A percentile compares a stretch with the other conserved stretches of the same genome.
These are phyloP conservation scores for Penicillium goetzii DNA, from an alignment of 495 filamentous ascomycete genomes.

Conservation along the genomic window DNA sequence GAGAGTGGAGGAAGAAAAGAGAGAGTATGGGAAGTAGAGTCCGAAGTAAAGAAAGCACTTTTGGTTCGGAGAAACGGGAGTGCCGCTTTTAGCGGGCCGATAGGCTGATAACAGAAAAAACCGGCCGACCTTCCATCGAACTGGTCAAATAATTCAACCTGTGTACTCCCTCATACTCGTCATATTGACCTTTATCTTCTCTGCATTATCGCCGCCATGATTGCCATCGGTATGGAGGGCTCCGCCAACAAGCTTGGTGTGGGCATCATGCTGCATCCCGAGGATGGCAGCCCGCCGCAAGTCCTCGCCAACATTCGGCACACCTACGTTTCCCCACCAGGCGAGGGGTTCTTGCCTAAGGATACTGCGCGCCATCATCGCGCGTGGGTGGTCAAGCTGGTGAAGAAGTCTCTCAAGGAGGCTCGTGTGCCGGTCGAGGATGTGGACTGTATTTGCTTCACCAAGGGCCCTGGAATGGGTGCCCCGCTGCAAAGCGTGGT, in stretches of 20 bases:
- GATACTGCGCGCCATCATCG: conserved; percentile 94
- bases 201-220: conserved; percentile 50
- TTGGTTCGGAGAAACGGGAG: conserved; percentile 35
- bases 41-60: conserved; percentile 17
- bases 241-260: conserved; percentile 98
- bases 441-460: conserved; percentile 93
- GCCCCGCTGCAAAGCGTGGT: conserved; percentile 90
- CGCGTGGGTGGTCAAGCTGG: conserved; percentile 75
- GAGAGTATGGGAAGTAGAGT: conserved; percentile 23
- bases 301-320: conserved; percentile 94
- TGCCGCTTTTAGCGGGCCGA: conserved; percentile 29
- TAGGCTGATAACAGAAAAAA: conserved; percentile 19
- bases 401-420: conserved; percentile 74
- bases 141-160: background rate
- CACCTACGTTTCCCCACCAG: conserved; percentile 89
- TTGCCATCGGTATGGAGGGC: conserved; percentile 92
- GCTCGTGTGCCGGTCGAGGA: conserved; percentile 64
- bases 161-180: background rate
- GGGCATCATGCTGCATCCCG: conserved; percentile 84
- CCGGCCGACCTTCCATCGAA: background rate
- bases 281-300: conserved; percentile 60
- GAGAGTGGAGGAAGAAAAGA: conserved; percentile 19
- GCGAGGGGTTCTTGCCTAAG: conserved; percentile 93
- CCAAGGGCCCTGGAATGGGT: conserved; percentile 94
- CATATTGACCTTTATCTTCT: background rate